phyloP scores from a whole-genome alignment of 352 stramenopile genomes.

The Pythium dissimile region DNA sequence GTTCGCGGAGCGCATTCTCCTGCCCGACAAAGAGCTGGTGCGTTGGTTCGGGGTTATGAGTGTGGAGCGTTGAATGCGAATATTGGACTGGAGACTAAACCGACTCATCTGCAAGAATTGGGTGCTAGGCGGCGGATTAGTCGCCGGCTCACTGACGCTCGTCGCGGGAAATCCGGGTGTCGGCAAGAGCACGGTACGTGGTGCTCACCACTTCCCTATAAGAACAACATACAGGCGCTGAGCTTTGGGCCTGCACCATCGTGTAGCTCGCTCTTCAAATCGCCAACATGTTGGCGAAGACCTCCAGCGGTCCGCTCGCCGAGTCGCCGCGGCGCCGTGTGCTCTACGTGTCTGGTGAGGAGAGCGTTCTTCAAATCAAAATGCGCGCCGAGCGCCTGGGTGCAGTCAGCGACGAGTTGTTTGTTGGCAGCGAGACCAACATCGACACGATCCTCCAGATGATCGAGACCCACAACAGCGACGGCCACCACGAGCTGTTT shows the following conservation, averaged over 20 bases:
- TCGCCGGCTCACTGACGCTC: constrained; percentile 93
- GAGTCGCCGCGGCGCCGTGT: constrained; percentile 39
- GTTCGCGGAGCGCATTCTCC: constrained; percentile 51
- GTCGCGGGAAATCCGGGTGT: constrained; percentile 94
- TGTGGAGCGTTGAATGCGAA: too few species aligned
- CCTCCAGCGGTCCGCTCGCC: background rate
- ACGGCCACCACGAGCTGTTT: constrained; percentile 27
- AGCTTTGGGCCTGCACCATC: too few species aligned
- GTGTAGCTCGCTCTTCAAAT: constrained; percentile 90
- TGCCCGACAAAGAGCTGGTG: constrained; percentile 72
- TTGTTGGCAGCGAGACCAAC: constrained; percentile 83
- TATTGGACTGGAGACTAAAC: constrained; percentile 7
- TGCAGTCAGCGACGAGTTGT: constrained; percentile 58
- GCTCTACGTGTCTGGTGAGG: constrained; percentile 96
- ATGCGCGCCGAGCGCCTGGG: constrained; percentile 88
- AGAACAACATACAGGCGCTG: too few species aligned
- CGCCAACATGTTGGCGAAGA: constrained; percentile 79
- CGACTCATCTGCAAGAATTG: constrained; percentile 75
- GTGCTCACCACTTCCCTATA: background rate
- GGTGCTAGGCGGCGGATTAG: constrained; percentile 95
- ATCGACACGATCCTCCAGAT: constrained; percentile 68
- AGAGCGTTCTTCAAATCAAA: constrained; percentile 95
- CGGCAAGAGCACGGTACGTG: constrained; percentile 85
- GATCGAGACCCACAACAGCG: constrained; percentile 33
- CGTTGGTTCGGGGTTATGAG: too few species aligned